phyloP scores from a whole-genome alignment of 345 rosid species.

The Eucalyptus pauciflora region DNA sequence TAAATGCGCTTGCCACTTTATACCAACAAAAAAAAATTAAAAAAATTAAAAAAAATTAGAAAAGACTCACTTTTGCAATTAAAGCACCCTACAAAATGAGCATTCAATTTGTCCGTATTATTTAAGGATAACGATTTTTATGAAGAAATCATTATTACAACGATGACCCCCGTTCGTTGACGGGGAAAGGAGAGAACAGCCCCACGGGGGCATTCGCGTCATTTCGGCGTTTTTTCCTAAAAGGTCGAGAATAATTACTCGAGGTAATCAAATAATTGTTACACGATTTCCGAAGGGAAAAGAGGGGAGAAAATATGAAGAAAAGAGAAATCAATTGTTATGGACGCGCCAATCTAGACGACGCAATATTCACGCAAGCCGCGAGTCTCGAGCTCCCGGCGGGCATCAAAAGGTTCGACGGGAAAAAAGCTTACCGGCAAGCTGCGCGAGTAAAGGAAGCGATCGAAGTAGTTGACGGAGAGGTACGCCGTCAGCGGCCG shows the following conservation, averaged over 20 bases:
- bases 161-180: neutral
- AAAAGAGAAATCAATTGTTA: neutral
- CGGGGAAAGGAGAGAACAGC: neutral
- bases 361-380: neutral
- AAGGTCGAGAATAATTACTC: conserved; percentile 26
- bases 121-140: neutral
- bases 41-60: neutral
- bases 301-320: neutral
- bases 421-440: conserved; percentile 50
- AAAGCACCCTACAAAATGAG: neutral
- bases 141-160: neutral
- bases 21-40: neutral
- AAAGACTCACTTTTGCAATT: neutral
- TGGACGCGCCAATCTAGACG: neutral
- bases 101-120: neutral
- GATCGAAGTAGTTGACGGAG: conserved; percentile 92
- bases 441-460: conserved; percentile 61
- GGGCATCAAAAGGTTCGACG: neutral
- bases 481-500: conserved; percentile 94
- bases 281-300: neutral
- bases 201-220: neutral
- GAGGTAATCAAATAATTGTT: conserved; percentile 2
- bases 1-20: neutral
- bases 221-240: neutral
- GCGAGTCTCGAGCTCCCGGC: neutral